Conservation (phyloP, 345 rosid genomes). For the Sonneratia caseolaris region DNA sequence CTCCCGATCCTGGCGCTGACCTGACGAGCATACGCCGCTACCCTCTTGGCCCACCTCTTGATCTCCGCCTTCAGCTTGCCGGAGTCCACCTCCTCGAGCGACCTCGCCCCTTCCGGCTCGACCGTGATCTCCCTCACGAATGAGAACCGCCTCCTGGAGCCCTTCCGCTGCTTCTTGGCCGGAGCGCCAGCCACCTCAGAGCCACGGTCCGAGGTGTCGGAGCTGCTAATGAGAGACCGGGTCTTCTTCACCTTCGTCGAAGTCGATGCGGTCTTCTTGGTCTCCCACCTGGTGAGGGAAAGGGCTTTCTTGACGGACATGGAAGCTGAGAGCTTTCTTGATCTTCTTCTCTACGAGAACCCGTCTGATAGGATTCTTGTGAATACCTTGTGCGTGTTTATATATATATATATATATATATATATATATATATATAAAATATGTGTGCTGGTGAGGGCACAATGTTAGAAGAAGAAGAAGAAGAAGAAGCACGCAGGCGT, state of each 20-base stretch:
- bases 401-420: not conserved
- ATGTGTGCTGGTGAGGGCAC: not conserved
- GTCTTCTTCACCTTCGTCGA: constrained; percentile 19
- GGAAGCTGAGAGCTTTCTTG: constrained; percentile 2
- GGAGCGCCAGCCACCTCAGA: constrained; percentile 2
- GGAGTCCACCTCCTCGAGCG: constrained; percentile 49
- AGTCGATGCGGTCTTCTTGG: constrained; percentile 12
- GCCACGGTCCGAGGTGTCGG: not conserved
- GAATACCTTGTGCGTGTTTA: not conserved
- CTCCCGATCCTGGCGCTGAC: constrained; percentile 36
- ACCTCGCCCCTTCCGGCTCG: constrained; percentile 26
- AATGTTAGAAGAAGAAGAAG: no score
- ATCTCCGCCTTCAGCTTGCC: constrained; percentile 61
- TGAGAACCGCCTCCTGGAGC: constrained; percentile 22
- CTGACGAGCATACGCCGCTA: constrained; percentile 69
- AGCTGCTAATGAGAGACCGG: not conserved
- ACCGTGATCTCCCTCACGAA: constrained; percentile 30
- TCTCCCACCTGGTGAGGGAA: constrained; percentile 6
- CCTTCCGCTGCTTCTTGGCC: constrained; percentile 13
- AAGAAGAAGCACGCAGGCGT: no score
- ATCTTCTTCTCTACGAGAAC: not conserved
- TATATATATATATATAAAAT: not conserved
- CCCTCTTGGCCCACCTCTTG: constrained; percentile 76
- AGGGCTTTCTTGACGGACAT: constrained; percentile 39
- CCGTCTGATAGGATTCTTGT: not conserved